Percentiles rank a stretch among this genome's conserved stretches.
These are phyloP conservation scores for Fusarium solani-melongenae DNA, from an alignment of 2,329 filamentous ascomycete species.

Conservation along the genomic window DNA sequence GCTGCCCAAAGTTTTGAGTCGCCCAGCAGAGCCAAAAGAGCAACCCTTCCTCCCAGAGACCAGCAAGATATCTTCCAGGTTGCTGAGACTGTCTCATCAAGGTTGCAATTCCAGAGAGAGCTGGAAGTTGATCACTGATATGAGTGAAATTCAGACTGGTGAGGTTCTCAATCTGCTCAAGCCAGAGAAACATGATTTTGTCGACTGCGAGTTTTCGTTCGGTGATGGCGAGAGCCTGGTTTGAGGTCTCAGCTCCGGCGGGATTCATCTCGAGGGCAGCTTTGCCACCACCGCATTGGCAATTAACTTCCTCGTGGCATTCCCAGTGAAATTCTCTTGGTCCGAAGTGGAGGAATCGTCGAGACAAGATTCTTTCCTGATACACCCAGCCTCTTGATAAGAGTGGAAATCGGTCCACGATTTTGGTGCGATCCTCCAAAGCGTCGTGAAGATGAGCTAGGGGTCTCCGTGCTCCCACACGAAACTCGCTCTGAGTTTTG, in stretches of 20 bases:
- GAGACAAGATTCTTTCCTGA: neutral
- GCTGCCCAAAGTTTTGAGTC: neutral
- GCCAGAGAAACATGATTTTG: constrained; percentile 1
- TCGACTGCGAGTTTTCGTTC: neutral
- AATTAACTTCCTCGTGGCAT: constrained; percentile 1
- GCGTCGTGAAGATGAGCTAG: constrained; percentile 1
- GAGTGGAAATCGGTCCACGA: neutral
- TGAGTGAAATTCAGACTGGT: constrained; percentile 1
- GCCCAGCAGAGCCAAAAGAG: constrained; percentile 7
- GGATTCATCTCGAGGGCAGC: constrained; percentile 6
- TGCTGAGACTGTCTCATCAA: constrained; percentile 2
- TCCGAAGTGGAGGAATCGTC: constrained; percentile 6
- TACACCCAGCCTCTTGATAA: constrained; percentile 12
- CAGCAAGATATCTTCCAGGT: neutral
- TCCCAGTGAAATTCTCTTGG: constrained; percentile 7
- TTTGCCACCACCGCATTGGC: constrained; percentile 8
- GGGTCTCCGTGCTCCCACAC: neutral
- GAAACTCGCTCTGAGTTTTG: neutral
- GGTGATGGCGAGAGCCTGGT: constrained; percentile 3
- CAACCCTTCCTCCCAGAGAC: neutral
- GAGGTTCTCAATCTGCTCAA: neutral
- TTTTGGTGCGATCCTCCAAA: neutral
- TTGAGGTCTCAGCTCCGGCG: neutral
- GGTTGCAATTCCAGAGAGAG: neutral
- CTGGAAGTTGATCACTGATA: neutral